Evolutionary conservation across 495 filamentous ascomycete species (phyloP).

Genomic region (Tuber aestivum): DNA sequence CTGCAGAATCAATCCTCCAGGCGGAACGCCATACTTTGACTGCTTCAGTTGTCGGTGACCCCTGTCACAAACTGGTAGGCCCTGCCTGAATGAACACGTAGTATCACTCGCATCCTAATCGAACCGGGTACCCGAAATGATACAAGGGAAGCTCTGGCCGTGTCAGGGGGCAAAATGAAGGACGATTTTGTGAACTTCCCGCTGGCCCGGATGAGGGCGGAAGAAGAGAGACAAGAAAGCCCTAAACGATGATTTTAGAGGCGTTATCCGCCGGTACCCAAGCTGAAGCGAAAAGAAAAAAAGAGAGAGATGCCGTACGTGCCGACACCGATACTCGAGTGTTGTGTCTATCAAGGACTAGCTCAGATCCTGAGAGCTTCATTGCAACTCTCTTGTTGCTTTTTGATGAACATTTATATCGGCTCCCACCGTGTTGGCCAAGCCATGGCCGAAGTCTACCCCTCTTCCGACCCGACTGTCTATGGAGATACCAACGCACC

Average conservation of each 20-base stretch:
- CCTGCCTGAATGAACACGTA: background rate
- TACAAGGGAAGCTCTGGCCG: background rate
- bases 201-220: background rate
- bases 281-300: background rate
- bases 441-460: background rate
- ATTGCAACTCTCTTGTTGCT: background rate
- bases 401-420: background rate
- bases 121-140: background rate
- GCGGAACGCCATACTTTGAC: background rate
- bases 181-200: background rate
- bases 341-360: background rate
- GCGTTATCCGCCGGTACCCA: background rate
- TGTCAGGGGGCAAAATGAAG: background rate
- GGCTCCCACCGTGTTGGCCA: background rate
- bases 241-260: background rate
- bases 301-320: background rate
- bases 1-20: background rate
- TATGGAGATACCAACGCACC: background rate
- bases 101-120: background rate
- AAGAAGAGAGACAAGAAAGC: background rate
- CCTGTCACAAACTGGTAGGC: background rate
- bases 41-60: background rate
- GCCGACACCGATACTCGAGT: background rate
- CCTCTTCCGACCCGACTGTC: background rate
- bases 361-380: background rate